phyloP scores from a whole-genome alignment of 192 early-diverging fungal species.

The Gamsiella multidivaricata region DNA sequence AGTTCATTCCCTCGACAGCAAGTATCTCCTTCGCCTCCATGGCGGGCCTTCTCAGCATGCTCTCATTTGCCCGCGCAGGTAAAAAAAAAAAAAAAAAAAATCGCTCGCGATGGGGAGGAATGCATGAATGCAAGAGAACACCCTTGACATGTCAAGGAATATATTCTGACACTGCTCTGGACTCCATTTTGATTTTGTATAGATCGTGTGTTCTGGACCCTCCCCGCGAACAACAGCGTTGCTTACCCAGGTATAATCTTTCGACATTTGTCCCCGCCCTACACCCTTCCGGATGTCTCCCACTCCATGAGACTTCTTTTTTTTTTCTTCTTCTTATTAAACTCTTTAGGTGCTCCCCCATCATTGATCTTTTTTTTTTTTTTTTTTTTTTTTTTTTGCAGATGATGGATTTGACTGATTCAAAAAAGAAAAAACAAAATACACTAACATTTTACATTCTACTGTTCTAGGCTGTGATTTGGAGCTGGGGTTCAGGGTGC shows the following conservation, averaged over 20 bases:
- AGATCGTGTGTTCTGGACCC: conserved; percentile 29
- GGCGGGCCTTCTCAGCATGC: neutral
- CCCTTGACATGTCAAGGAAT: too few relatives aligned
- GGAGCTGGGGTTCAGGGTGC: conserved; percentile 33
- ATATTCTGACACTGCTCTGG: neutral
- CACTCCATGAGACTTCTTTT: too few relatives aligned
- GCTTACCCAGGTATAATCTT: conserved; percentile 14
- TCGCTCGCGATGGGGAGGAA: too few relatives aligned
- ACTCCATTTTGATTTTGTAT: neutral
- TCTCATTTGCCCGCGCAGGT: neutral
- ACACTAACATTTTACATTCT: neutral
- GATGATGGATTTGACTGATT: neutral
- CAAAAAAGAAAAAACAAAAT: too few relatives aligned
- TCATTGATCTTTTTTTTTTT: too few relatives aligned
- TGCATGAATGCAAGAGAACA: too few relatives aligned
- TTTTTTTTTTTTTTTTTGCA: neutral
- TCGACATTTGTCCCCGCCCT: too few relatives aligned
- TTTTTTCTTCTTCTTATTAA: too few relatives aligned
- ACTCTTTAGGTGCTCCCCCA: too few relatives aligned
- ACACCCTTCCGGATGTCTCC: too few relatives aligned
- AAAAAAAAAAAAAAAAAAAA: too few relatives aligned
- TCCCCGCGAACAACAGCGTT: conserved; percentile 13
- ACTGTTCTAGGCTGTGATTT: conserved; percentile 21
- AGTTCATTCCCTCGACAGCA: neutral
- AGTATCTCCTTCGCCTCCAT: neutral